These are phyloP conservation scores for Streptanthus diversifolius DNA, from an alignment of 345 rosid genomes.

Conservation along the genomic window DNA sequence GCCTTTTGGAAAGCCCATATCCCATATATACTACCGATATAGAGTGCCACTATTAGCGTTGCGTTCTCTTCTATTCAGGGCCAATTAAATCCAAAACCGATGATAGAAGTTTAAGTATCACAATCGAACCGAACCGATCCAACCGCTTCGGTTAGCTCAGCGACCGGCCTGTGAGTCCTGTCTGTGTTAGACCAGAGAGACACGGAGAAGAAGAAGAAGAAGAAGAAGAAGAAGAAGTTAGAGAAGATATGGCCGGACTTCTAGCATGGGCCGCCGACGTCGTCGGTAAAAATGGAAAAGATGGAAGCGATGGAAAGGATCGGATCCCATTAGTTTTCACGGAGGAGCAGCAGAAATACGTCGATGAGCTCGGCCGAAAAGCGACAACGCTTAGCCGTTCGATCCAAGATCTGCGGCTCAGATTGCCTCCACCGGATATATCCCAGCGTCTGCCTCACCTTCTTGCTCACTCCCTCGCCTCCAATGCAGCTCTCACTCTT, in stretches of 20 bases:
- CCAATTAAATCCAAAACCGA: slow-evolving; percentile 5
- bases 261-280: slow-evolving; percentile 97
- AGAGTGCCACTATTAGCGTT: not conserved
- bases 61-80: not conserved
- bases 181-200: not conserved
- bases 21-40: not conserved
- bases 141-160: slow-evolving; percentile 19
- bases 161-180: not conserved
- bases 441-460: slow-evolving; percentile 89
- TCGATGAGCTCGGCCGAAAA: slow-evolving; percentile 60
- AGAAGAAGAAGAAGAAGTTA: not conserved
- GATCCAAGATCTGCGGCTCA: slow-evolving; percentile 80
- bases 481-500: slow-evolving; percentile 82
- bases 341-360: slow-evolving; percentile 66
- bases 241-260: slow-evolving; percentile 63
- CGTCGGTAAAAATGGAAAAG: slow-evolving; percentile 63
- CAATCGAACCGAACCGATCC: slow-evolving; percentile 7
- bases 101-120: not conserved
- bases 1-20: slow-evolving; percentile 6
- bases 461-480: slow-evolving; percentile 88
- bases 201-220: not conserved
- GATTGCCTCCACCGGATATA: slow-evolving; percentile 84
- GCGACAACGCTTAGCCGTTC: slow-evolving; percentile 66
- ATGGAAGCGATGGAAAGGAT: slow-evolving; percentile 31
- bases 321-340: slow-evolving; percentile 53